These are phyloP conservation scores for Microthyrium microscopicum DNA, from an alignment of 2,329 filamentous ascomycete genomes.

Conservation along the genomic window DNA sequence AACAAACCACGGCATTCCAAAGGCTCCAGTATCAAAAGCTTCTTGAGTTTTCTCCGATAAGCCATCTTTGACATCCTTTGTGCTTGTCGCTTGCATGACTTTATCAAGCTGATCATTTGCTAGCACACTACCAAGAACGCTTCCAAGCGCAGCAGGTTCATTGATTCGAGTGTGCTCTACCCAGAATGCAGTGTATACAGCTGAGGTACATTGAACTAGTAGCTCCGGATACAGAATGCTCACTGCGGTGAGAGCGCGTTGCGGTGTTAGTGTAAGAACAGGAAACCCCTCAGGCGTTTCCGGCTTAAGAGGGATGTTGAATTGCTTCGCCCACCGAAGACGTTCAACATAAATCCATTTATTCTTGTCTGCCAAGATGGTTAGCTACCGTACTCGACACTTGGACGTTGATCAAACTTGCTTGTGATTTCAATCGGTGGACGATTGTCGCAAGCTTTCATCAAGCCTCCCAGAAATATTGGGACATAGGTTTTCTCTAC, in stretches of 20 bases:
- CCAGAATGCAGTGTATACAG: slow-evolving; percentile 37
- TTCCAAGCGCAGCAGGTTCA: slow-evolving; percentile 26
- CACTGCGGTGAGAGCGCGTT: slow-evolving; percentile 36
- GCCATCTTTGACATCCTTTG: slow-evolving; percentile 28
- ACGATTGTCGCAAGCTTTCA: slow-evolving; percentile 37
- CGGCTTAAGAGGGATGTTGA: slow-evolving; percentile 35
- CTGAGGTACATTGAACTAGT: slow-evolving; percentile 25
- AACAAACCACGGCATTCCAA: slow-evolving; percentile 44
- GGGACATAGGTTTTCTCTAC: slow-evolving; percentile 40
- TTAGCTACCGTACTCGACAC: not conserved
- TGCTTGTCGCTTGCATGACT: slow-evolving; percentile 17
- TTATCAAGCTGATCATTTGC: slow-evolving; percentile 14
- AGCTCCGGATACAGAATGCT: slow-evolving; percentile 24
- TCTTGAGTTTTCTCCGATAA: slow-evolving; percentile 33
- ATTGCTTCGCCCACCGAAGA: slow-evolving; percentile 33
- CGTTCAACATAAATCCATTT: slow-evolving; percentile 39
- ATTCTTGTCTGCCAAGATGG: slow-evolving; percentile 34
- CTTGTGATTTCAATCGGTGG: slow-evolving; percentile 40
- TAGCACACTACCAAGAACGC: slow-evolving; percentile 28
- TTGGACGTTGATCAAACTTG: slow-evolving; percentile 13
- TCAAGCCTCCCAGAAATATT: slow-evolving; percentile 42
- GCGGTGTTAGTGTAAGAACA: slow-evolving; percentile 14
- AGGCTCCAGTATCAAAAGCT: slow-evolving; percentile 37
- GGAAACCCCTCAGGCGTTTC: slow-evolving; percentile 20
- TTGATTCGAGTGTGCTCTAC: slow-evolving; percentile 29